A percentile compares a stretch with the other conserved stretches of the same genome.
Evolutionary conservation across 192 early-diverging fungal species (phyloP).

Genomic region (Podila clonocystis): DNA sequence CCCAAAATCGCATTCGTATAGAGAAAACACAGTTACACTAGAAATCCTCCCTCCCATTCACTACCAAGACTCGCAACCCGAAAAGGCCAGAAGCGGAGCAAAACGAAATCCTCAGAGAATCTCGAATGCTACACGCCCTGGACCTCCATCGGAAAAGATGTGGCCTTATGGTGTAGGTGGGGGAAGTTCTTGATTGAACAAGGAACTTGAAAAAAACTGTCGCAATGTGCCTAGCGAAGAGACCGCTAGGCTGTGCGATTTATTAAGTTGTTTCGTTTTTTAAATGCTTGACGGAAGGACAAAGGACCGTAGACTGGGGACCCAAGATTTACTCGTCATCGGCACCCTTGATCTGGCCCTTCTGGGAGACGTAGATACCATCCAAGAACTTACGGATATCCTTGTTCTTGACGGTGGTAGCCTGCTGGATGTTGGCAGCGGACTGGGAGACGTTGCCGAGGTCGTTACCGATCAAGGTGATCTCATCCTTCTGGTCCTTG

Average conservation of each 20-base stretch:
- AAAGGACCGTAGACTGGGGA: not conserved
- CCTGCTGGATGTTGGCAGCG: conserved; percentile 96
- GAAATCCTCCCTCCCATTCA: no score
- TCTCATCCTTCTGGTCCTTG: conserved; percentile 92
- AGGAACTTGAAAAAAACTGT: conserved; percentile 5
- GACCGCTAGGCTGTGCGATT: conserved; percentile 33
- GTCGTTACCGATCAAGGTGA: conserved; percentile 93
- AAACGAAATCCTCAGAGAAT: no score
- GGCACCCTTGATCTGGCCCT: conserved; percentile 66
- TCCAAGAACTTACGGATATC: conserved; percentile 99
- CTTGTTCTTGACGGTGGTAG: conserved; percentile 95
- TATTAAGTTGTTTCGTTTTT: conserved; percentile 11
- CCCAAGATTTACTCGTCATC: conserved; percentile 63
- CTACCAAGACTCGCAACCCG: no score
- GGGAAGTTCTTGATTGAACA: not conserved
- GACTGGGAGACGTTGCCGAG: conserved; percentile 95
- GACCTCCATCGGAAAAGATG: not conserved
- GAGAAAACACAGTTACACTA: no score
- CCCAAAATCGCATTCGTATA: no score
- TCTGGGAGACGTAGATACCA: conserved; percentile 96
- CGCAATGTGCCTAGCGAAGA: conserved; percentile 26
- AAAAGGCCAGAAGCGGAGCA: no score
- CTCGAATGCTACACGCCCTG: no score
- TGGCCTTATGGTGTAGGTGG: not conserved
- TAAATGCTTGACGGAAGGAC: conserved; percentile 5